Conservation (phyloP, 495 filamentous ascomycete species). For the Melanomma pulvis-pyrius region DNA sequence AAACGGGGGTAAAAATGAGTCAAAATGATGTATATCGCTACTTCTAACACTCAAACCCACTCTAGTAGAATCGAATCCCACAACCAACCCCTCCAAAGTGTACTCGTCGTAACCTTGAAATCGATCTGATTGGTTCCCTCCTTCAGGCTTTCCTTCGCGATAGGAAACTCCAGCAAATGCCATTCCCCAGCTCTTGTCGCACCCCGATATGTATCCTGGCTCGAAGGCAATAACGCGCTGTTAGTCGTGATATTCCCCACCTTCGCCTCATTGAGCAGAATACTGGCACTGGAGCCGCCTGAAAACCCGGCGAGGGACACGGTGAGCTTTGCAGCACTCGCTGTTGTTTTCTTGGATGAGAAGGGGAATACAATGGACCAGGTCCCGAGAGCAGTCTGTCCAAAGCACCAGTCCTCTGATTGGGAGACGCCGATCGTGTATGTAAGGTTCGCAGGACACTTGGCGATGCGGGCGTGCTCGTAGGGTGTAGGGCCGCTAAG, state of each 20-base stretch:
- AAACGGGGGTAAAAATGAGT: not conserved
- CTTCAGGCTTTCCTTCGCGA: constrained; percentile 27
- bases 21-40: not conserved
- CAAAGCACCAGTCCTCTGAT: constrained; percentile 47
- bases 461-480: constrained; percentile 43
- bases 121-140: constrained; percentile 37
- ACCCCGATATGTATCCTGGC: constrained; percentile 42
- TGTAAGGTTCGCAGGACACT: constrained; percentile 44
- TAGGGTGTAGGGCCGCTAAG: constrained; percentile 41
- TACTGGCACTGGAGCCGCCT: constrained; percentile 11
- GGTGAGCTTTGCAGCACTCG: constrained; percentile 30
- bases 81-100: constrained; percentile 40
- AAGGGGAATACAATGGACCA: constrained; percentile 44
- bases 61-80: constrained; percentile 39
- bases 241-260: constrained; percentile 37
- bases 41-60: constrained; percentile 8
- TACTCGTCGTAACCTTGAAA: constrained; percentile 34
- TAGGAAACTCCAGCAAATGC: constrained; percentile 44
- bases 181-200: constrained; percentile 46
- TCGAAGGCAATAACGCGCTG: constrained; percentile 37
- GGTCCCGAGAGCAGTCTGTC: constrained; percentile 45
- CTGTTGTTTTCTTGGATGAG: constrained; percentile 1
- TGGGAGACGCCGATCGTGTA: constrained; percentile 43
- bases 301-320: constrained; percentile 44
- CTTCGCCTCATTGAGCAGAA: constrained; percentile 27